Conservation (phyloP, 176 grass and related monocot species). For the Zoysia pacifica region DNA sequence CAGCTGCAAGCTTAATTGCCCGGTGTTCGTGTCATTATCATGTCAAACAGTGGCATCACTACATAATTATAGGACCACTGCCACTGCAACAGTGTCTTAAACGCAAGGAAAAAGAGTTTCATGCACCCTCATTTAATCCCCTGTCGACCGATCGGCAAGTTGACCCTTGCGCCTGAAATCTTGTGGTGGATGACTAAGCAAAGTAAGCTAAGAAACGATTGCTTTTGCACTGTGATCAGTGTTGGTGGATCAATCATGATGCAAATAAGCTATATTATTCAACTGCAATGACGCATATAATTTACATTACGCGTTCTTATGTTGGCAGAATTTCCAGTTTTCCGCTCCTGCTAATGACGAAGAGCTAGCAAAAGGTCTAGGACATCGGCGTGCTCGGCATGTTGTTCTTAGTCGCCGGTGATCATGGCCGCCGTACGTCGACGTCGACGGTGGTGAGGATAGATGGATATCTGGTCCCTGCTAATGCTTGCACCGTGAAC, state of each 20-base stretch:
- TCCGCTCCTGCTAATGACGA: too few species aligned
- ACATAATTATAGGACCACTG: background rate
- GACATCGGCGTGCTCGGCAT: background rate
- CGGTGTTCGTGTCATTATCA: background rate
- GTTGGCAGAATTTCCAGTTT: too few species aligned
- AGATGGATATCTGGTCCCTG: background rate
- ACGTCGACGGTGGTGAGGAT: background rate
- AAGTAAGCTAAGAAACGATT: too few species aligned
- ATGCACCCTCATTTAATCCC: background rate
- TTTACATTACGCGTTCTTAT: too few species aligned
- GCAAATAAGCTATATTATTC: too few species aligned
- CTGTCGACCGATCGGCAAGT: conserved; percentile 1
- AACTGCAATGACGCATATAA: too few species aligned
- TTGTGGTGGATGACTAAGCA: too few species aligned
- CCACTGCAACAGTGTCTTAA: conserved; percentile 30
- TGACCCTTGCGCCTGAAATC: background rate
- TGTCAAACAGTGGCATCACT: background rate
- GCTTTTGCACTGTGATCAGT: too few species aligned
- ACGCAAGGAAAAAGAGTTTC: conserved; percentile 32
- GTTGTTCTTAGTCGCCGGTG: background rate
- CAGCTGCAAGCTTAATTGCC: conserved; percentile 7
- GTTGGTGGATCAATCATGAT: too few species aligned
- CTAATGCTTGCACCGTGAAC: background rate
- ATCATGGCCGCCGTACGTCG: background rate
- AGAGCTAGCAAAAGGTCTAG: too few species aligned